phyloP scores from a whole-genome alignment of 2,329 filamentous ascomycete species.

The Fusarium sp. region DNA sequence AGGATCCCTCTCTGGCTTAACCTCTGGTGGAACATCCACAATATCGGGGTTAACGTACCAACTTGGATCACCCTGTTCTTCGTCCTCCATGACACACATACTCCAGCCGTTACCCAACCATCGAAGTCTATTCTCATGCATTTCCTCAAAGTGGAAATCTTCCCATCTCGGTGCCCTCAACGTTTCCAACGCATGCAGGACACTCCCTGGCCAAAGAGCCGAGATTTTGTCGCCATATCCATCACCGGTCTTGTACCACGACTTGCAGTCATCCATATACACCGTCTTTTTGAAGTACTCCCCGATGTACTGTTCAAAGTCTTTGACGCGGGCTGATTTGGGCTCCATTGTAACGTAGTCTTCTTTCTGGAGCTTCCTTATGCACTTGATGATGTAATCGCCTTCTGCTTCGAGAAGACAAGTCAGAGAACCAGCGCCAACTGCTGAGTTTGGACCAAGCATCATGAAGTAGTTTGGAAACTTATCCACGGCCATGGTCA shows the following conservation, averaged over 20 bases:
- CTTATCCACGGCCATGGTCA: neutral
- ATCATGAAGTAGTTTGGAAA: conserved; percentile 4
- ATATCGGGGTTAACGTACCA: conserved; percentile 2
- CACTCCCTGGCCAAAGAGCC: neutral
- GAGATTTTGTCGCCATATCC: neutral
- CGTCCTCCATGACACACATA: neutral
- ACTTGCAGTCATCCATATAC: conserved; percentile 11
- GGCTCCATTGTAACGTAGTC: conserved; percentile 8
- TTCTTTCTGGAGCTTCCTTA: conserved; percentile 10
- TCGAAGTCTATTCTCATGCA: neutral
- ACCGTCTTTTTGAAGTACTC: conserved; percentile 26
- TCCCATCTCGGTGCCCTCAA: conserved; percentile 4
- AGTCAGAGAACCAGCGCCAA: conserved; percentile 8
- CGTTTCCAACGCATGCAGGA: neutral
- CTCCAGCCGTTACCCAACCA: conserved; percentile 1
- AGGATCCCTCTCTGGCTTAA: neutral
- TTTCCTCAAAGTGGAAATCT: conserved; percentile 4
- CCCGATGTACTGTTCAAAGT: conserved; percentile 22
- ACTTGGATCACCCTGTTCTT: conserved; percentile 8
- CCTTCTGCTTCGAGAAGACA: conserved; percentile 4
- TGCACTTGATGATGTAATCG: conserved; percentile 18
- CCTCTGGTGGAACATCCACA: neutral
- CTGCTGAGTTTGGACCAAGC: conserved; percentile 2
- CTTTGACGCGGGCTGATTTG: conserved; percentile 11
- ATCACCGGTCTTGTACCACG: conserved; percentile 18